Evolutionary conservation across 2,329 filamentous ascomycete genomes (phyloP), one percentile per base, ranked within the genome.

Genomic region (Diaporthe nobilis): DNA sequence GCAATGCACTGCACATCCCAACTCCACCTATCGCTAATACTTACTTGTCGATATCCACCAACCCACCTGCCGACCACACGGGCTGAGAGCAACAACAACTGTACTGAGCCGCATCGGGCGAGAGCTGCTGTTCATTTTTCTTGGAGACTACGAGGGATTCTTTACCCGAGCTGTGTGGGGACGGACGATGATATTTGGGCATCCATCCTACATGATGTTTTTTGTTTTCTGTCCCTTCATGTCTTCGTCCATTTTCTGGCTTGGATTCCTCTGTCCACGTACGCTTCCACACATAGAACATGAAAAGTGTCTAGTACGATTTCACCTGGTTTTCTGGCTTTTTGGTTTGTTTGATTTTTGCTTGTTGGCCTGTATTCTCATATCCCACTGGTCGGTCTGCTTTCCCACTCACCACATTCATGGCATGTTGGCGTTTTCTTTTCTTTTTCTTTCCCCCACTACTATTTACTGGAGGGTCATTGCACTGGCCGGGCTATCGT

Each of bases 381-480:
- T 39, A 39, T 39, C 37, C 37, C 37, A 2, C 7, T 15, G 10
- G 8, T n/a, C 17, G 12, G 22, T 25, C n/a, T 53, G 31, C 31
- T 37, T 17, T 37, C 12, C 20, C 17, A 10, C 10, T 10, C 47
- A 68, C 37, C 65, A 68, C 15, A 68, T 17, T 55, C 57, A 73
- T 73, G 71, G 71, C 71, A 73, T 73, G 58, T 73, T 65, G 58
- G 71, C 58, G 71, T 73, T 63, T n/a, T 28, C 17, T 72, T 55
- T 7, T 31, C 22, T 39, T 68, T 8, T 51, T 12, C n/a, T 34
- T 15, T 37, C 22, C 22, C 25, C 5, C 13, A 5, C 9, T 9
- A 49, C 20, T 17, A 34, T 25, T 51, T 37, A 34, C 17, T 51
- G 65, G 47, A 65, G 31, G 28, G 22, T 51, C 44, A 13, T 15